Evolutionary conservation across 495 filamentous ascomycete genomes (phyloP).

Genomic region (Cercophora samala): DNA sequence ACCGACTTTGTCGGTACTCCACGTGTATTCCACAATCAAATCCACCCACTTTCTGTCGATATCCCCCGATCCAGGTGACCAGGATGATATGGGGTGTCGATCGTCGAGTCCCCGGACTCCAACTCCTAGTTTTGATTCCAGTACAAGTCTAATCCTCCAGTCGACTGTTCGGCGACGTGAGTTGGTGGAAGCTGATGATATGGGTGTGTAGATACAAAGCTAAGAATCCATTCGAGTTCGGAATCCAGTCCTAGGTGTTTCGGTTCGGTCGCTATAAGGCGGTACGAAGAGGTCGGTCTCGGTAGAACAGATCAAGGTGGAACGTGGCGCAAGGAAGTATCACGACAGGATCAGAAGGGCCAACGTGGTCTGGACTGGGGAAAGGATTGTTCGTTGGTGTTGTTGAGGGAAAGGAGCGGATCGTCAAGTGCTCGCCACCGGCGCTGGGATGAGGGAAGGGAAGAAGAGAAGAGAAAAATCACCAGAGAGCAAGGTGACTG

Average conservation of each 20-base stretch:
- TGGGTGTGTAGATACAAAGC: background rate
- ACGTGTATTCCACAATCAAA: background rate
- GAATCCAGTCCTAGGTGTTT: constrained; percentile 10
- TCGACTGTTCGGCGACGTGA: background rate
- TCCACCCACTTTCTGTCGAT: background rate
- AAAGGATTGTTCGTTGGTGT: constrained; percentile 13
- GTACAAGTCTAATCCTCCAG: background rate
- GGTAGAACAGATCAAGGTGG: background rate
- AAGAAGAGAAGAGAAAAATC: constrained; percentile 12
- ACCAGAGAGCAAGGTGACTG: constrained; percentile 5
- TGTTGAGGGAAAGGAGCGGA: constrained; percentile 25
- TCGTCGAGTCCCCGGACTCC: background rate
- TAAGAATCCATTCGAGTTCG: constrained; percentile 16
- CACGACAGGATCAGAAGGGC: background rate
- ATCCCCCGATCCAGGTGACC: background rate
- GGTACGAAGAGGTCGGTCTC: background rate
- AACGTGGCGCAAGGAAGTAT: background rate
- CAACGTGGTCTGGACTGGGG: background rate
- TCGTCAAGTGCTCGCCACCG: constrained; percentile 20
- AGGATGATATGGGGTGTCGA: background rate
- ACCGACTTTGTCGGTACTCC: background rate
- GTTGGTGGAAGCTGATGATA: background rate
- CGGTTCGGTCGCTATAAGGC: background rate
- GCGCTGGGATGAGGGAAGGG: background rate
- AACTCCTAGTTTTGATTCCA: background rate